Percentiles rank a stretch among this genome's conserved stretches.
Conservation (phyloP, 495 filamentous ascomycete genomes). For the Podospora tetraspora region DNA sequence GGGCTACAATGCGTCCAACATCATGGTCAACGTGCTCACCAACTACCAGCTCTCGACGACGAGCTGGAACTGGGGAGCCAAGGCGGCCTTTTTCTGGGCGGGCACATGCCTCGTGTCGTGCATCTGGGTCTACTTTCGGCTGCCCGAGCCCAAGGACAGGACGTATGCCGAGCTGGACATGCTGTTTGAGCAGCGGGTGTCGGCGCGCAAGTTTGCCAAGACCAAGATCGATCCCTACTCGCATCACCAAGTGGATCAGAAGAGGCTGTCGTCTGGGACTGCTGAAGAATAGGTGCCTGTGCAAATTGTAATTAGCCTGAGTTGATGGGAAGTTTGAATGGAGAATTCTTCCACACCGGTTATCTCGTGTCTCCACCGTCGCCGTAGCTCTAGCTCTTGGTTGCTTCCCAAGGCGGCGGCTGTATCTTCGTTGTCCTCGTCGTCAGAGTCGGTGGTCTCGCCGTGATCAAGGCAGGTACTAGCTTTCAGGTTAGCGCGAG, state of each 20-base stretch:
- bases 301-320: background rate
- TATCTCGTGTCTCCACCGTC: no score
- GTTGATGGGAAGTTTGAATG: background rate
- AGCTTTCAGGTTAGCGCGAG: no score
- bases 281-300: background rate
- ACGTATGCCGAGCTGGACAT: constrained; percentile 47
- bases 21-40: constrained; percentile 31
- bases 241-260: background rate
- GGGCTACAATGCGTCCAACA: constrained; percentile 30
- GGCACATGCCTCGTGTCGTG: constrained; percentile 21
- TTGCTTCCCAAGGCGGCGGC: no score
- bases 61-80: constrained; percentile 34
- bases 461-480: no score
- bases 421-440: no score
- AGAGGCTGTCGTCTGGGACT: background rate
- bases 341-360: no score
- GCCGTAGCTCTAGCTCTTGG: no score
- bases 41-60: constrained; percentile 37
- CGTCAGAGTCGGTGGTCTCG: no score
- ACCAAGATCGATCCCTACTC: background rate
- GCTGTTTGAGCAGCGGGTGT: background rate
- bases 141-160: constrained; percentile 37
- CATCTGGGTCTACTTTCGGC: constrained; percentile 37
- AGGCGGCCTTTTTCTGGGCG: constrained; percentile 38
- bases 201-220: background rate